A percentile compares a stretch with the other conserved stretches of the same genome.
These are phyloP conservation scores for Trichoderma koningii DNA, from an alignment of 2,329 filamentous ascomycete genomes.

Conservation along the genomic window DNA sequence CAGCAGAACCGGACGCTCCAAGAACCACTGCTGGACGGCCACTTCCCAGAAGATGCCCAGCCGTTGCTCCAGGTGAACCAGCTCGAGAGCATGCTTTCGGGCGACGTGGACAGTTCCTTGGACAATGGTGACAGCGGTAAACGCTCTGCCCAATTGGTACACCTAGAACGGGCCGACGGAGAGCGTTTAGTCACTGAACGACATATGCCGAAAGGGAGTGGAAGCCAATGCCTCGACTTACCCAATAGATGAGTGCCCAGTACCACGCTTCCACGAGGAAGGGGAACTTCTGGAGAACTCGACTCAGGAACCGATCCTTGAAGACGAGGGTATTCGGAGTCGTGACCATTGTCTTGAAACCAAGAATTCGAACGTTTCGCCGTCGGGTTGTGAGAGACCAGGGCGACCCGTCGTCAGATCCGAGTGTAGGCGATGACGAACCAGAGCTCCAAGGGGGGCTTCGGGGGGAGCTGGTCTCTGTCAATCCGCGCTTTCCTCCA, in stretches of 20 bases:
- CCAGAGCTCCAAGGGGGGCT: constrained; percentile 34
- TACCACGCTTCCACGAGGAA: constrained; percentile 77
- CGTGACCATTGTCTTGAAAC: constrained; percentile 37
- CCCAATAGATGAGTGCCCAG: constrained; percentile 77
- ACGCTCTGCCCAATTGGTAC: constrained; percentile 72
- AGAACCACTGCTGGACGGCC: constrained; percentile 57
- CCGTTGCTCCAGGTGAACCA: constrained; percentile 66
- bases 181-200: not conserved
- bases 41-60: constrained; percentile 68
- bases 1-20: constrained; percentile 57
- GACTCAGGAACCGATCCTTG: constrained; percentile 40
- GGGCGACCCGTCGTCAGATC: constrained; percentile 35
- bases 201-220: not conserved
- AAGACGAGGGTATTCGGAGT: constrained; percentile 41
- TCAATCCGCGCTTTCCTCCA: constrained; percentile 32
- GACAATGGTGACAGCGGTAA: constrained; percentile 68
- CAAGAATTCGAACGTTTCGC: constrained; percentile 40
- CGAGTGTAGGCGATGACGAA: constrained; percentile 35
- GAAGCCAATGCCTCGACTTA: constrained; percentile 44
- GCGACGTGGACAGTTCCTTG: constrained; percentile 69
- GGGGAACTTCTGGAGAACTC: constrained; percentile 66
- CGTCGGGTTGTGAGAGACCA: constrained; percentile 33
- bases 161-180: constrained; percentile 49
- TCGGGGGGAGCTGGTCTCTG: constrained; percentile 32
- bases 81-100: constrained; percentile 66